These are phyloP conservation scores for Microcyclospora pomicola DNA, from an alignment of 2,329 filamentous ascomycete genomes.

Conservation along the genomic window DNA sequence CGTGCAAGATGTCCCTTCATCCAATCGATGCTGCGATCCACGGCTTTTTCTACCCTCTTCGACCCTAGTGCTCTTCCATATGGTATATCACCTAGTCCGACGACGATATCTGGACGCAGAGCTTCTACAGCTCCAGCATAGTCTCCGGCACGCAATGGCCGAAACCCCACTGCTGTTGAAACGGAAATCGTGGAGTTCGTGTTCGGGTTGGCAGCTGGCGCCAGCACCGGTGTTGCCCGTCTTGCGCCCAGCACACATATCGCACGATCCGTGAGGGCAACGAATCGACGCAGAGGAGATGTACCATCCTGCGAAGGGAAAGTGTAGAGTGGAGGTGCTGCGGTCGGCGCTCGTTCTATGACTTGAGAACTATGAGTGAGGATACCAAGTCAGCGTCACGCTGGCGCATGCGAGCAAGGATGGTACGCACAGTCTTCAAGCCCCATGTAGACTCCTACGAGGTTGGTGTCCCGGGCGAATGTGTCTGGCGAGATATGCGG, in stretches of 20 bases:
- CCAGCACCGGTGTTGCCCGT: slow-evolving; percentile 59
- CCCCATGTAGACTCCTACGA: slow-evolving; percentile 63
- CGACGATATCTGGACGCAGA: slow-evolving; percentile 66
- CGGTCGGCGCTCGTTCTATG: slow-evolving; percentile 43
- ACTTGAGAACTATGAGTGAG: slow-evolving; percentile 36
- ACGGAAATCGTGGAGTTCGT: slow-evolving; percentile 57
- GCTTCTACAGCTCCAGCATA: slow-evolving; percentile 52
- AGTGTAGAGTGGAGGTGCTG: slow-evolving; percentile 40
- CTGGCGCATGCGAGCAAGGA: slow-evolving; percentile 6
- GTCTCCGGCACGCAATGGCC: slow-evolving; percentile 50
- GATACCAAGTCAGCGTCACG: slow-evolving; percentile 22
- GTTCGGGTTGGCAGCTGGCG: slow-evolving; percentile 41
- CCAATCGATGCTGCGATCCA: slow-evolving; percentile 74
- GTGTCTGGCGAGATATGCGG: slow-evolving; percentile 86
- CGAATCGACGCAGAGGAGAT: slow-evolving; percentile 61
- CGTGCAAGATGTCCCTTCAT: slow-evolving; percentile 49
- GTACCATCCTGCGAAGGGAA: slow-evolving; percentile 29
- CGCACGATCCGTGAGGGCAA: slow-evolving; percentile 51
- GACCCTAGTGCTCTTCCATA: slow-evolving; percentile 31
- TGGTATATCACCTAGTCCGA: slow-evolving; percentile 64
- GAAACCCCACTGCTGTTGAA: slow-evolving; percentile 77
- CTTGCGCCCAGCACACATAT: slow-evolving; percentile 64
- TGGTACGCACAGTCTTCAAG: slow-evolving; percentile 74
- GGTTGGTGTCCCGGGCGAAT: slow-evolving; percentile 47
- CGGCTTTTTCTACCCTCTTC: slow-evolving; percentile 72